Base-by-base conservation (phyloP, 2,329 filamentous ascomycete species). In the Endothia cerciana region DNA sequence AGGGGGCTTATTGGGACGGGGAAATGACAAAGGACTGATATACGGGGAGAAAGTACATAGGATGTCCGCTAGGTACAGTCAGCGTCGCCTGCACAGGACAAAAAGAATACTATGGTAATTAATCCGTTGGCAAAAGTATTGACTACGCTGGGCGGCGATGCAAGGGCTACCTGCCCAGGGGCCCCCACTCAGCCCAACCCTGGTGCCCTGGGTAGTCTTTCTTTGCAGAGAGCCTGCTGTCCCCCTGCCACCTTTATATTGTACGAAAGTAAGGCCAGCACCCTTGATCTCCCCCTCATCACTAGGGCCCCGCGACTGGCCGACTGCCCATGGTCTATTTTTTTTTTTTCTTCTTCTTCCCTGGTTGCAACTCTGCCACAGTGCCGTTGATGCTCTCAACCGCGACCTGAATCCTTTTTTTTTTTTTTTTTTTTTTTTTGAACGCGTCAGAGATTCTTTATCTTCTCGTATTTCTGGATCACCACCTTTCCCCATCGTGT, bases 301-400 rank as follows among this genome's bases (percentile, higher is more conserved):
- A 25, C 22, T 11, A 19, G 25, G 22, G 57, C 59, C 59, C 59
- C 59, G 59, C 59, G 45, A 40, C 59, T 45, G 55, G 45, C 55
- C 22, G 15, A n/a, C 55, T 58, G 55, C 36, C 47, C 36, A 28
- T 58, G 41, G 25, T 64, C 45, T 59, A 58, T 51, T 49, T 53
- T 51, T 64, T 63, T 43, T 43, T 43, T 49, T 62, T 38, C 43
- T 49, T 59, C 47, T 59, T 59, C 36, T 41, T 53, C 28, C 33
- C 45, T 49, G 51, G 22, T 41, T 60, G 45, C 51, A 64, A 65
- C 43, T 64, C 40, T 61, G n/a, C n/a, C n/a, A 30, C 30, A 49
- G 62, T 57, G 33, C 7, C 41, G 57, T 17, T 47, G 62, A 61
- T 47, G 56, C 8, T 49, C 40, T 25, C 19, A 45, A 56, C 47